These are phyloP conservation scores for Boletus semigastroideus DNA, from an alignment of 1,284 basidiomycete genomes.

Conservation along the genomic window DNA sequence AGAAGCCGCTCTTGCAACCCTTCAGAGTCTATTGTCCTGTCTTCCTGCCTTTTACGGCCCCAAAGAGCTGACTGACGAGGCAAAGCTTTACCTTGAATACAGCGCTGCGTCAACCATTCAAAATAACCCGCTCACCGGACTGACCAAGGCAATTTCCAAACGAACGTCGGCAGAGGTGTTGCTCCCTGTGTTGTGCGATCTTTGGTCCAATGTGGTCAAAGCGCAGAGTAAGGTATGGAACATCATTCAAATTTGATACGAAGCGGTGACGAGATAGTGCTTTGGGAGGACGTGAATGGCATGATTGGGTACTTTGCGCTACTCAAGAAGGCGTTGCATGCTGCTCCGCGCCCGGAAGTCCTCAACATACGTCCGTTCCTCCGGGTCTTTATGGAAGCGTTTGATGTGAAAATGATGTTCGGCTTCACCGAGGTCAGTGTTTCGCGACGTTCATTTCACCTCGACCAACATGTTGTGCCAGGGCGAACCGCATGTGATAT, in stretches of 20 bases:
- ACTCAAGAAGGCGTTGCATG: slow-evolving; percentile 63
- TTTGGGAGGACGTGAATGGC: slow-evolving; percentile 28
- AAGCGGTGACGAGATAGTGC: neutral
- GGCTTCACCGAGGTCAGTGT: slow-evolving; percentile 36
- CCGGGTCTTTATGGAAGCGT: slow-evolving; percentile 79
- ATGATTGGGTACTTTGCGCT: slow-evolving; percentile 66
- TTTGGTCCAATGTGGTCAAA: slow-evolving; percentile 49
- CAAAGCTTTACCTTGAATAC: slow-evolving; percentile 55
- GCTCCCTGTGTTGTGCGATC: slow-evolving; percentile 58
- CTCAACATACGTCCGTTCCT: slow-evolving; percentile 74
- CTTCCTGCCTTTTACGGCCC: slow-evolving; percentile 74
- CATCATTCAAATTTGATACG: neutral
- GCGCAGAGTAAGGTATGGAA: slow-evolving; percentile 38
- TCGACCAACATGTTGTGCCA: slow-evolving; percentile 25
- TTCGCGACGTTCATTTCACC: neutral
- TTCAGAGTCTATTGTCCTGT: slow-evolving; percentile 55
- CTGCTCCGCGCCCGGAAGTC: slow-evolving; percentile 64
- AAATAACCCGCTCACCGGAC: slow-evolving; percentile 33
- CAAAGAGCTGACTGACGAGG: slow-evolving; percentile 56
- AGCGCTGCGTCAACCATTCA: slow-evolving; percentile 28
- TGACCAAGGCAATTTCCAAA: slow-evolving; percentile 65
- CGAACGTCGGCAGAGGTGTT: slow-evolving; percentile 66
- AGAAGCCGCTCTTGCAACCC: slow-evolving; percentile 46
- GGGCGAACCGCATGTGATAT: slow-evolving; percentile 58
- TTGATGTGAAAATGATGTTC: slow-evolving; percentile 54